Percentiles rank a stretch among this genome's conserved stretches.
Conservation (phyloP, 129 eudicot genomes). For the Flaveria linearis region DNA sequence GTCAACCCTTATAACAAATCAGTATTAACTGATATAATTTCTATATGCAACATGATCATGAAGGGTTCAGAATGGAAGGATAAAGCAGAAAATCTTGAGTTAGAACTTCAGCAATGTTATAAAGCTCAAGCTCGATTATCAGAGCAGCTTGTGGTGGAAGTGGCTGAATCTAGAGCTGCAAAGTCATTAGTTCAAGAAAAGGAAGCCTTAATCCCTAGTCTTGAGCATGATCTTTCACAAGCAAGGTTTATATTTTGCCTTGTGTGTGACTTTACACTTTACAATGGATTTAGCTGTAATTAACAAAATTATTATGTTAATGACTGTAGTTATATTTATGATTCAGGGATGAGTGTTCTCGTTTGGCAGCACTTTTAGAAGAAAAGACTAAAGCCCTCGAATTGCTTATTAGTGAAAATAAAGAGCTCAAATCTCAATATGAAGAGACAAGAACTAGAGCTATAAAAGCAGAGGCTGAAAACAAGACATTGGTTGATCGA, state of each 20-base stretch:
- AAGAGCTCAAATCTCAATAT: constrained; percentile 60
- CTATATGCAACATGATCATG: constrained; percentile 9
- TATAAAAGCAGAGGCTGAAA: constrained; percentile 68
- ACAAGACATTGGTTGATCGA: constrained; percentile 74
- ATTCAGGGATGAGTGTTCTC: constrained; percentile 78
- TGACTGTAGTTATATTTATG: constrained; percentile 20
- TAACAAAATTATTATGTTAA: constrained; percentile 6
- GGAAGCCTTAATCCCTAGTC: constrained; percentile 52
- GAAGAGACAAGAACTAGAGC: constrained; percentile 73
- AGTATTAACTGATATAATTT: constrained; percentile 26
- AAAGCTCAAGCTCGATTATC: constrained; percentile 94
- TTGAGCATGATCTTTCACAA: constrained; percentile 64
- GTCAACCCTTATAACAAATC: neutral
- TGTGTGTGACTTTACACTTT: neutral
- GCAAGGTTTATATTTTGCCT: constrained; percentile 56
- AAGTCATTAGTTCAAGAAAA: constrained; percentile 68
- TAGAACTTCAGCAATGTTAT: constrained; percentile 94
- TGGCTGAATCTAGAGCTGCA: constrained; percentile 80
- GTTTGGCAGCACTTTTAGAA: constrained; percentile 55
- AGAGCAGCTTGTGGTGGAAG: constrained; percentile 95
- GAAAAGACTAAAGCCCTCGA: constrained; percentile 83
- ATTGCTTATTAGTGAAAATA: constrained; percentile 71
- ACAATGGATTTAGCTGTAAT: neutral
- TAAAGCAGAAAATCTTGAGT: constrained; percentile 81
- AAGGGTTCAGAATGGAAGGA: constrained; percentile 98